Conservation (phyloP, 2,329 filamentous ascomycete species). For the Ophiocordyceps australis region DNA sequence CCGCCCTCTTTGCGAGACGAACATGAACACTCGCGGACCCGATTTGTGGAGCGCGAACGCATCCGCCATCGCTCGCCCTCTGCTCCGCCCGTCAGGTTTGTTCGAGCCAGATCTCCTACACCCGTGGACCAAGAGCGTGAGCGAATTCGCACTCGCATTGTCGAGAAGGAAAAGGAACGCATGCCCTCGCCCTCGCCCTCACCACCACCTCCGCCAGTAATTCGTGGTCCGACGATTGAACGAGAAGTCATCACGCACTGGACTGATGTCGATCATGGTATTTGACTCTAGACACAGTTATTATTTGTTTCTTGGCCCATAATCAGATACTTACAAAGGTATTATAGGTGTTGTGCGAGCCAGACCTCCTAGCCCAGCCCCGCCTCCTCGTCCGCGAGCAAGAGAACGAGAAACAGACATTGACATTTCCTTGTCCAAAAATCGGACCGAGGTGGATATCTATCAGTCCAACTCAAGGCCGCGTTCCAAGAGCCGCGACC, state of each 20-base stretch:
- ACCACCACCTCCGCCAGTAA: constrained; percentile 42
- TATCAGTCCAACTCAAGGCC: constrained; percentile 17
- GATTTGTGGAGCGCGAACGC: constrained; percentile 17
- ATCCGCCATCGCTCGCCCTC: constrained; percentile 9
- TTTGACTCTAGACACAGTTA: too few relatives aligned
- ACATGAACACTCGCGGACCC: constrained; percentile 15
- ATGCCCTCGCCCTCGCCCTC: constrained; percentile 30
- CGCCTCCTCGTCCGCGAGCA: constrained; percentile 26
- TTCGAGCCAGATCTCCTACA: constrained; percentile 19
- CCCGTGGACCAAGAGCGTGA: constrained; percentile 25
- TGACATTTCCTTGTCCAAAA: constrained; percentile 36
- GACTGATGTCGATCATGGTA: constrained; percentile 73
- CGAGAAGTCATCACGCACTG: constrained; percentile 84
- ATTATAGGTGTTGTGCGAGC: constrained; percentile 23
- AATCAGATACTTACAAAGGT: background rate
- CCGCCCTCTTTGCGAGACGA: constrained; percentile 14
- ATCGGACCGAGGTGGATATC: constrained; percentile 40
- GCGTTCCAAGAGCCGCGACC: constrained; percentile 19
- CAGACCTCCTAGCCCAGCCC: constrained; percentile 25
- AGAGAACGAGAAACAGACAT: constrained; percentile 32
- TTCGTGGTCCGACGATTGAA: constrained; percentile 64
- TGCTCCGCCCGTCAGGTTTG: constrained; percentile 14
- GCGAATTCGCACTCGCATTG: constrained; percentile 27
- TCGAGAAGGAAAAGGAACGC: constrained; percentile 25
- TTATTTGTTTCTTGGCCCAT: too few relatives aligned